A percentile compares a stretch with the other conserved stretches of the same genome.
Conservation (phyloP, 2,329 filamentous ascomycete genomes). For the Aspergillus oerlinghausenensis region DNA sequence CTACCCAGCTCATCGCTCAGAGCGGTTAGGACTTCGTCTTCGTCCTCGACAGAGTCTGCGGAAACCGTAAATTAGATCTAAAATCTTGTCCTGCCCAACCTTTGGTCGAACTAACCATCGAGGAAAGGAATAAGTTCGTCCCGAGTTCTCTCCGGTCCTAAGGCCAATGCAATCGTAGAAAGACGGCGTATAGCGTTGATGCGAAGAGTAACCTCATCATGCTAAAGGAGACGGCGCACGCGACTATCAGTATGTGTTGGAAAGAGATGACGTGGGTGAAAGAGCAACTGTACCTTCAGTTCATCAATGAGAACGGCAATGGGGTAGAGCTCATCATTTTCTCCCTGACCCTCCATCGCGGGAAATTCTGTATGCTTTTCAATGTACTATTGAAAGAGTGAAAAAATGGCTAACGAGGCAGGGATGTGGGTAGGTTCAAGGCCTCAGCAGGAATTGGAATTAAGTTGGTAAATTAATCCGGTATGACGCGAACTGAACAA, state of each 20-base stretch:
- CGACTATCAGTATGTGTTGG: constrained; percentile 13
- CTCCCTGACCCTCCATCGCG: constrained; percentile 84
- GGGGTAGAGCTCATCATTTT: constrained; percentile 98
- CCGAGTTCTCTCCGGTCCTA: constrained; percentile 92
- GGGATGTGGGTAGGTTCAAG: constrained; percentile 27
- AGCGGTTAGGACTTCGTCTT: constrained; percentile 96
- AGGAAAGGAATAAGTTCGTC: constrained; percentile 99
- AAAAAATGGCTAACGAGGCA: constrained; percentile 19
- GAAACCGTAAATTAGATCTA: constrained; percentile 19
- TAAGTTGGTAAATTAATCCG: constrained; percentile 15
- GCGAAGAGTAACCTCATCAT: constrained; percentile 96
- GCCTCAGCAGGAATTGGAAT: constrained; percentile 28
- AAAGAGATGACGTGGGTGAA: constrained; percentile 5
- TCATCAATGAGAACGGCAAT: constrained; percentile 99
- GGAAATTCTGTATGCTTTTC: constrained; percentile 26
- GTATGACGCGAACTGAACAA: constrained; percentile 24
- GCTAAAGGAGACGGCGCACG: constrained; percentile 51
- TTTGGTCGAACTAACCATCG: constrained; percentile 66
- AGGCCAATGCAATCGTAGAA: constrained; percentile 93
- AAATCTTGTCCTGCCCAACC: constrained; percentile 10
- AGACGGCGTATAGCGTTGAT: constrained; percentile 98
- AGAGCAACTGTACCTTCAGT: constrained; percentile 69
- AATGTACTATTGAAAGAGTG: constrained; percentile 18
- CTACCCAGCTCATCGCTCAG: constrained; percentile 93
- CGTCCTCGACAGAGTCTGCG: constrained; percentile 95